Conservation (phyloP, 2,329 filamentous ascomycete species). For the Pyrenophora tritici-repentis region DNA sequence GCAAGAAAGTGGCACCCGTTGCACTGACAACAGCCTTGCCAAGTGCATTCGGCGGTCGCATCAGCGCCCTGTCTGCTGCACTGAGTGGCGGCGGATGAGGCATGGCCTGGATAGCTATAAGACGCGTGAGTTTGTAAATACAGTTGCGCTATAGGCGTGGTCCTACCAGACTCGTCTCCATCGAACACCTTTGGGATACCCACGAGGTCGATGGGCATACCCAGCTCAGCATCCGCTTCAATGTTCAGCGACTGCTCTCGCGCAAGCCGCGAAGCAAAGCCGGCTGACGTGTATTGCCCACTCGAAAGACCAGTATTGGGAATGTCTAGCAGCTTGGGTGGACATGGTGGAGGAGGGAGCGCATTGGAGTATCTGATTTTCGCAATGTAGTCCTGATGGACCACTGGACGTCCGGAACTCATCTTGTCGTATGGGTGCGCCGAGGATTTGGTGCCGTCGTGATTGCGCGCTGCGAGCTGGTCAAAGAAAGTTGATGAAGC, state of each 20-base stretch:
- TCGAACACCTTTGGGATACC: constrained; percentile 95
- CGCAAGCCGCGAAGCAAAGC: constrained; percentile 85
- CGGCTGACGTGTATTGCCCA: constrained; percentile 86
- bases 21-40: constrained; percentile 81
- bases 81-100: constrained; percentile 73
- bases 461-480: constrained; percentile 5
- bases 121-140: constrained; percentile 27
- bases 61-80: constrained; percentile 80
- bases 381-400: constrained; percentile 96
- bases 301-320: constrained; percentile 88
- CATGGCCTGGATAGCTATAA: constrained; percentile 78
- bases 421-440: constrained; percentile 20
- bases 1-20: constrained; percentile 86
- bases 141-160: constrained; percentile 6
- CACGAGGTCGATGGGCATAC: constrained; percentile 94
- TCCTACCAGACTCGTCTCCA: constrained; percentile 86
- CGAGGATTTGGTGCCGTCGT: constrained; percentile 12
- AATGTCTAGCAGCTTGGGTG: constrained; percentile 95
- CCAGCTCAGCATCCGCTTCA: constrained; percentile 94
- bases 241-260: constrained; percentile 94
- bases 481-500: constrained; percentile 37
- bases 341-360: constrained; percentile 89
- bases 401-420: constrained; percentile 44
- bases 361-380: constrained; percentile 95
- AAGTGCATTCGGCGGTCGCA: constrained; percentile 81